Percentiles rank a stretch among this genome's conserved stretches.
Evolutionary conservation across 106 monocot species (phyloP).

Genomic region (Dioscorea zingiberensis): DNA sequence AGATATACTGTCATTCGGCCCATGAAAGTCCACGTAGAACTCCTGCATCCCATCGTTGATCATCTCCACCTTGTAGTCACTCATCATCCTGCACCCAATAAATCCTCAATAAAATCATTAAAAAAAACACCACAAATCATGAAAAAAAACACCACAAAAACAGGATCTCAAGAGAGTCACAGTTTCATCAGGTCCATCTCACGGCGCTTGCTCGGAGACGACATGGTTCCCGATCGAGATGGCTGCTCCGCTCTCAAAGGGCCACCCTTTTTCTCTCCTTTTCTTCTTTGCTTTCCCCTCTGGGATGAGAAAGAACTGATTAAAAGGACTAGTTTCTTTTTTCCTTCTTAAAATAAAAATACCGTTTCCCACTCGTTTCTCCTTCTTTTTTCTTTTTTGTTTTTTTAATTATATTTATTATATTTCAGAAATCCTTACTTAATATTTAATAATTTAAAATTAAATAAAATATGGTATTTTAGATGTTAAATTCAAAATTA

Average conservation of each 20-base stretch:
- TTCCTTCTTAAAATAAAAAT: too few relatives aligned
- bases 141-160: neutral
- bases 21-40: slow-evolving; percentile 85
- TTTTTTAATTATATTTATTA: too few relatives aligned
- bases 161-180: slow-evolving; percentile 8
- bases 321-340: too few relatives aligned
- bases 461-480: too few relatives aligned
- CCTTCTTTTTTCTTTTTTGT: too few relatives aligned
- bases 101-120: slow-evolving; percentile 9
- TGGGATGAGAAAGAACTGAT: neutral
- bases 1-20: slow-evolving; percentile 71
- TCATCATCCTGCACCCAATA: slow-evolving; percentile 79
- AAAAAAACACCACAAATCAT: slow-evolving; percentile 5
- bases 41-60: slow-evolving; percentile 97
- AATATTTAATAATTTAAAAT: too few relatives aligned
- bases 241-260: neutral
- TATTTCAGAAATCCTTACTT: too few relatives aligned
- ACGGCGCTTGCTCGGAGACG: slow-evolving; percentile 69
- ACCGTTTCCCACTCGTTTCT: too few relatives aligned
- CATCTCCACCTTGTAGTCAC: slow-evolving; percentile 99
- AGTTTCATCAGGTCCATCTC: slow-evolving; percentile 85
- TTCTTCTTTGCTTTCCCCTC: too few relatives aligned
- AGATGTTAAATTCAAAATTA: too few relatives aligned
- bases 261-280: neutral
- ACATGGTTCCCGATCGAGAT: slow-evolving; percentile 23